Conservation (phyloP, 805 yeast species). For the Ogataea henricii region DNA sequence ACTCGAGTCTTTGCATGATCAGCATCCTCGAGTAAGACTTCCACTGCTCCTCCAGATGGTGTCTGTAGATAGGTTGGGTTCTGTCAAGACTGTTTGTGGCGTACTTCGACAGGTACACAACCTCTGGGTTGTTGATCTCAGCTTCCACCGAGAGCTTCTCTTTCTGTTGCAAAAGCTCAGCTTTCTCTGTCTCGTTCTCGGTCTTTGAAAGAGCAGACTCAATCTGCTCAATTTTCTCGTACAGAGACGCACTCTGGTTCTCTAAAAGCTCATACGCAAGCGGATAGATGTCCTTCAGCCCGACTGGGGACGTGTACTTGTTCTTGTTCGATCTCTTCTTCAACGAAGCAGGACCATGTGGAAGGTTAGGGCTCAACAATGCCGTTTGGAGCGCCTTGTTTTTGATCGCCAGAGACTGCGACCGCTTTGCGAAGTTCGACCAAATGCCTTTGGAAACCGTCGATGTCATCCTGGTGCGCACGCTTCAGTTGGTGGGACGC, state of each 20-base stretch:
- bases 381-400: conserved; percentile 31
- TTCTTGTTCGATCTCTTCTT: conserved; percentile 43
- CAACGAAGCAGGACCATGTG: conserved; percentile 56
- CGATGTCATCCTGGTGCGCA: conserved; percentile 2
- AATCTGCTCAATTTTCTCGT: conserved; percentile 41
- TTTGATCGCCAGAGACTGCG: conserved; percentile 34
- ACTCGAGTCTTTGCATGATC: conserved; percentile 90
- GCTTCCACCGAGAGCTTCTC: conserved; percentile 52
- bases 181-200: conserved; percentile 24
- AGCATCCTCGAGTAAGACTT: conserved; percentile 67
- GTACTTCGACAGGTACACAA: conserved; percentile 62
- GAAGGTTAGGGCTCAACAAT: conserved; percentile 34
- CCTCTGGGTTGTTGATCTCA: conserved; percentile 83
- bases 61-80: conserved; percentile 77
- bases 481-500: too few species aligned
- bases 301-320: conserved; percentile 67
- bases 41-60: conserved; percentile 72
- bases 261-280: conserved; percentile 61
- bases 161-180: conserved; percentile 22
- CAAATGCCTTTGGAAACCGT: conserved; percentile 34
- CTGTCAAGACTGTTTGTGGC: conserved; percentile 57
- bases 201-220: conserved; percentile 32
- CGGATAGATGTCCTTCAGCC: conserved; percentile 72
- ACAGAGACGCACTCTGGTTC: conserved; percentile 45
- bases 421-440: conserved; percentile 38